A percentile compares a stretch with the other conserved stretches of the same genome.
Conservation (phyloP, 139 green algal species). For the Ulvella scutata region DNA sequence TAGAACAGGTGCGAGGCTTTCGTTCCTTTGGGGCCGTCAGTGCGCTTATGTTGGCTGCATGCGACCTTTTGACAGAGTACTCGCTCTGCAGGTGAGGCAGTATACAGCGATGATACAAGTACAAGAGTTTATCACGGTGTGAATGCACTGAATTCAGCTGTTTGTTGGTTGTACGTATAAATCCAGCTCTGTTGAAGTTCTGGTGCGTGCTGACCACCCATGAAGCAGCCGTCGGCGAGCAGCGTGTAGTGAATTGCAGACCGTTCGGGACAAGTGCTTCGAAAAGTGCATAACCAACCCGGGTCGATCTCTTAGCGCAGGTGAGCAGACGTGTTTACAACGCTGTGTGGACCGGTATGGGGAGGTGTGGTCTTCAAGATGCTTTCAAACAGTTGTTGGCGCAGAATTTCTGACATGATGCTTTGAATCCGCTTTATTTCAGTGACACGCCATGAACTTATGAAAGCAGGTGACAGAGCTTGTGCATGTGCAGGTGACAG, state of each 20-base stretch:
- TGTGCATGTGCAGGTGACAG: too few relatives aligned
- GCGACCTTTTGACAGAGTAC: too few relatives aligned
- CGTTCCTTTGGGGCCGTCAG: too few relatives aligned
- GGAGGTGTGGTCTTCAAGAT: conserved; percentile 38
- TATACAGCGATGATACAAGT: conserved; percentile 1
- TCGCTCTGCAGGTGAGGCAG: neutral
- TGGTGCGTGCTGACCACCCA: neutral
- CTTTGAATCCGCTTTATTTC: too few relatives aligned
- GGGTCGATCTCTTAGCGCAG: conserved; percentile 60
- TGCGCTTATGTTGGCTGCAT: too few relatives aligned
- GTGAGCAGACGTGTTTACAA: conserved; percentile 73
- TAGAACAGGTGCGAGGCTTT: too few relatives aligned
- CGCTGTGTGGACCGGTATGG: conserved; percentile 82
- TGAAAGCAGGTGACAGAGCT: too few relatives aligned
- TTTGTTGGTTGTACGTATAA: neutral
- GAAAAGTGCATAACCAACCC: conserved; percentile 78
- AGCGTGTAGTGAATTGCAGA: conserved; percentile 29
- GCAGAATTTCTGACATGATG: too few relatives aligned
- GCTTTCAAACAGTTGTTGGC: too few relatives aligned
- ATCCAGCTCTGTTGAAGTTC: neutral
- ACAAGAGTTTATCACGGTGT: neutral
- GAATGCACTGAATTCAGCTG: neutral
- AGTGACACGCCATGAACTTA: too few relatives aligned
- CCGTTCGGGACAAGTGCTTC: conserved; percentile 90
- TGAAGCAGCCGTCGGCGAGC: neutral